Base-by-base conservation (phyloP, 352 stramenopile genomes). In the Aphanomyces euteiches region DNA sequence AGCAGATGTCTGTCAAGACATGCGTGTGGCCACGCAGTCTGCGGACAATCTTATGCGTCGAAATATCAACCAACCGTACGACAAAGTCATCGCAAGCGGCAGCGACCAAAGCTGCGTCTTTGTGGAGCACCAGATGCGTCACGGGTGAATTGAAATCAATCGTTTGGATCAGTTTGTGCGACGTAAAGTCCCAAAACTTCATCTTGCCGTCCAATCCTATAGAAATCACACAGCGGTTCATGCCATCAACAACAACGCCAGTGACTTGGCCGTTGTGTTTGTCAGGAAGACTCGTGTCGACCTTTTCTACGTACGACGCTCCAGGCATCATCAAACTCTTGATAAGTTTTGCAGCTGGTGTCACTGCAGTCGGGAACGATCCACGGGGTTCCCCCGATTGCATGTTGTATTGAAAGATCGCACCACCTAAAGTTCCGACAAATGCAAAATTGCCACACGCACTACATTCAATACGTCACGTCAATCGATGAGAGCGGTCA, bases 361-460 rank as follows among this genome's bases (percentile, higher is more conserved):
- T 92, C 39, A 79, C 89, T 1, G 89, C 79, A 39, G 88, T 88
- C 8, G 94, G 94, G 77, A 90, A 99, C 21, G 85, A 93, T 12
- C 95, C 95, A 21, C 95, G 86, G 45, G 85, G 80, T 40, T 97
- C 84, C 21, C 96, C 95, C 39, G 90, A 98, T 78, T 99, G 95
- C 73, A 98, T 88, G 75, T 98, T 98, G 82, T 98, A 99, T 54
- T 93, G 93, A 81, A 94, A 98, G 36, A 98, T 84, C 15, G 85
- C 84, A 54, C 96, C 96, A 38, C 92, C 91, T 19, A 91, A 74
- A 37, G 85, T 96, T 38, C 95, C 96, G 7, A 99, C 93, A 21
- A 98, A 73, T 4, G 90, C 94, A 80, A 94, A 98, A 77, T 98
- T 97, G n/a, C 96, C 96, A 72, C 96, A 98, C 10, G 87, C 86